Base-by-base conservation (phyloP, 2,329 filamentous ascomycete species). In the Cladosporium halotolerans region DNA sequence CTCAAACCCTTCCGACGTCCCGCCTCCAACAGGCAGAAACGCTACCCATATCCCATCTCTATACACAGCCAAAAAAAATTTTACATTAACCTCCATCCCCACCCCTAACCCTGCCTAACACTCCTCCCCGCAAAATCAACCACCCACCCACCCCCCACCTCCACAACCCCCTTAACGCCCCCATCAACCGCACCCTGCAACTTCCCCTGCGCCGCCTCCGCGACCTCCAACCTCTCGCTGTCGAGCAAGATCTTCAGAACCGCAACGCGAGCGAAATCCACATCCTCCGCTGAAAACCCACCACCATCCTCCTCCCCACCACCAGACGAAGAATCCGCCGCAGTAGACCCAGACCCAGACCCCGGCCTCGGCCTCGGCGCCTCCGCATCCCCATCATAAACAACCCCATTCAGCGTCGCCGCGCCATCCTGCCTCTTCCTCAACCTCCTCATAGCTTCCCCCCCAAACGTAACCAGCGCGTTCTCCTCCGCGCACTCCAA, bases 401-500 rank as follows among this genome's bases (percentile, higher is more conserved):
- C 58, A 38, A 70, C 67, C 41, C 69, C 63, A 44, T 64, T 62
- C 44, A 59, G 66, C 7, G 67, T 69, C 5, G 63, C 63, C 5
- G 54, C 23, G 47, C 8, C 49, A 43, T 13, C 48, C 42, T 32
- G 60, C 45, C 41, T 65, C 62, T 1, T 66, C 55, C 2, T 63
- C 60, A 8, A 59, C 57, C 60, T 60, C 57, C 60, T 60, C 65
- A 40, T 64, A 5, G 66, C 56, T 34, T 62, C 53, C 3, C 84
- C 85, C 60, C 88, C 81, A 68, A 96, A 95, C 0, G 88, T 89
- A 13, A 97, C 85, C 3, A 99, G 77, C 0, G 89, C 85, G 63
- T 97, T 97, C 68, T 96, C 86, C 0, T 85, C 82, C 8, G 82
- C 82, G 69, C 93, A 99, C 52, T 87, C 90, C 13, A 96, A 75